These are phyloP conservation scores for Stachybotrys chartarum DNA, from an alignment of 2,329 filamentous ascomycete genomes.

Conservation along the genomic window DNA sequence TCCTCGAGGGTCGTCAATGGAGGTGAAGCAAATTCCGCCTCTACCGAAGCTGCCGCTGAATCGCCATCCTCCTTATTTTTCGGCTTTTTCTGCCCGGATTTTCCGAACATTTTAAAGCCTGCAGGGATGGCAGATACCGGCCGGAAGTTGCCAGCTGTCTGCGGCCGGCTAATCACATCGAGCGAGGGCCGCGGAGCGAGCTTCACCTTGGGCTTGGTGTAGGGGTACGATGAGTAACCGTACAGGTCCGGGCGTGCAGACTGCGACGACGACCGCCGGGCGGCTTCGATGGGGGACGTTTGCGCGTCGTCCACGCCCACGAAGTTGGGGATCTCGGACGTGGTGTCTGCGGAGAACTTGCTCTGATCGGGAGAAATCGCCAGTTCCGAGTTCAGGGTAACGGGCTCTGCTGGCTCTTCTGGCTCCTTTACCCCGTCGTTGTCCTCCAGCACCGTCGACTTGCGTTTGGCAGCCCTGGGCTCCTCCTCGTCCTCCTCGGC, in stretches of 20 bases:
- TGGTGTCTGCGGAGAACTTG: constrained; percentile 38
- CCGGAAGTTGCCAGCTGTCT: constrained; percentile 55
- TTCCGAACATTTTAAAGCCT: constrained; percentile 65
- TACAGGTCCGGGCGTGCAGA: constrained; percentile 44
- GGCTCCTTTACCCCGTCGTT: constrained; percentile 21
- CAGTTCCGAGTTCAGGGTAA: constrained; percentile 45
- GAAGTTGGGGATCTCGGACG: constrained; percentile 44
- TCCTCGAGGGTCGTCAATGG: constrained; percentile 28
- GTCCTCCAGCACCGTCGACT: constrained; percentile 46
- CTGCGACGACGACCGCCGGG: constrained; percentile 42
- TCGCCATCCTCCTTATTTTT: constrained; percentile 18
- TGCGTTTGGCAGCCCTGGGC: constrained; percentile 48
- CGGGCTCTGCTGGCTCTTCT: constrained; percentile 22
- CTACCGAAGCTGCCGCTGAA: constrained; percentile 14
- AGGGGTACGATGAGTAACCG: constrained; percentile 40
- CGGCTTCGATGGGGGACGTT: constrained; percentile 35
- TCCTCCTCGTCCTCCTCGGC: constrained; percentile 87
- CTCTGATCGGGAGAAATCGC: constrained; percentile 42
- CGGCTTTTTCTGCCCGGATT: constrained; percentile 41
- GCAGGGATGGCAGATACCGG: constrained; percentile 75
- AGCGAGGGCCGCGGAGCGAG: constrained; percentile 77
- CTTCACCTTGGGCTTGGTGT: constrained; percentile 75
- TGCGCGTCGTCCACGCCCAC: constrained; percentile 38
- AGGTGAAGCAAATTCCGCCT: constrained; percentile 28
- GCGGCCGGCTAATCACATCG: constrained; percentile 53